Conservation (phyloP, 441 rosid species). For the Pelargonium fulgidum region DNA sequence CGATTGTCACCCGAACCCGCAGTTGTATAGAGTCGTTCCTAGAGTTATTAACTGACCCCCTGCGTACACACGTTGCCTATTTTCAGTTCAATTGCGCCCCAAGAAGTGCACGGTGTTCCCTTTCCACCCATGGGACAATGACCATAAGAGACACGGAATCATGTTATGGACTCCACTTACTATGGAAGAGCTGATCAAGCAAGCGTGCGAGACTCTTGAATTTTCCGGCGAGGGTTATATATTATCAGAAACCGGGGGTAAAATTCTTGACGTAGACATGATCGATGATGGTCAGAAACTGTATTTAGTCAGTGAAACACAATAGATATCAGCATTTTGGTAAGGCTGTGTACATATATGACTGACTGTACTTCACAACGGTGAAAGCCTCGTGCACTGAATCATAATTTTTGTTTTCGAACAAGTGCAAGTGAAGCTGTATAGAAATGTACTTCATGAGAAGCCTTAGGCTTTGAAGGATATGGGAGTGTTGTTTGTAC, state of each 20-base stretch:
- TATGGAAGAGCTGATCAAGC: slow-evolving; percentile 44
- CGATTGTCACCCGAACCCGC: too few species aligned
- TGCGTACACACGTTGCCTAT: neutral
- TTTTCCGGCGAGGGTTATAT: slow-evolving; percentile 34
- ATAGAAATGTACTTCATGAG: too few species aligned
- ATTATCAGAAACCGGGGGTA: slow-evolving; percentile 66
- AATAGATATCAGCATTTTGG: neutral
- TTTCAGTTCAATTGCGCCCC: slow-evolving; percentile 34
- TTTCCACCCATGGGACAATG: slow-evolving; percentile 49
- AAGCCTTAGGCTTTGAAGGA: too few species aligned
- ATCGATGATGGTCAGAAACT: slow-evolving; percentile 62
- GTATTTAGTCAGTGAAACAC: slow-evolving; percentile 43
- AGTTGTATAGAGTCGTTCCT: neutral
- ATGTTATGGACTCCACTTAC: slow-evolving; percentile 58
- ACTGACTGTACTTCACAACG: too few species aligned
- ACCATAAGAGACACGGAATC: slow-evolving; percentile 49
- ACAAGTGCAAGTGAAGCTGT: neutral
- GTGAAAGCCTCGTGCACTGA: too few species aligned
- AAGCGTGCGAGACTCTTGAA: slow-evolving; percentile 45
- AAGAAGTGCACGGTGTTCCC: slow-evolving; percentile 75
- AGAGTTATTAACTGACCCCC: neutral
- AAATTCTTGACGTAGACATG: slow-evolving; percentile 57
- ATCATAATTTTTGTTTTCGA: too few species aligned
- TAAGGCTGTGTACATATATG: too few species aligned
- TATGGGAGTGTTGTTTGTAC: too few species aligned